These are phyloP conservation scores for Trametes cingulata DNA, from an alignment of 768 basidiomycete genomes.

Conservation along the genomic window DNA sequence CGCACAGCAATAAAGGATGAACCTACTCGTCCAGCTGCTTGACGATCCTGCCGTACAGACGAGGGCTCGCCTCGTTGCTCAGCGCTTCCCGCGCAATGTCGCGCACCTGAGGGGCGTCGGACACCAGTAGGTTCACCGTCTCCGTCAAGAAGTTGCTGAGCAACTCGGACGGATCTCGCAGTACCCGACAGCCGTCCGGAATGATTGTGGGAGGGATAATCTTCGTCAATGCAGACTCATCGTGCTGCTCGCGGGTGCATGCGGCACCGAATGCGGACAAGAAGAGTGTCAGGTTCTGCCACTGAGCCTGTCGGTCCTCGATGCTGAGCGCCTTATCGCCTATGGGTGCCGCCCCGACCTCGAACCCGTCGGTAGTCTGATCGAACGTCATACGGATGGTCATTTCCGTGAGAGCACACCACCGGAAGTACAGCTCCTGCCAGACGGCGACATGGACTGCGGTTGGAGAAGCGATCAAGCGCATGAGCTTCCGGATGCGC, in stretches of 20 bases:
- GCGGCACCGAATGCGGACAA: conserved; percentile 73
- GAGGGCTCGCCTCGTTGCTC: conserved; percentile 74
- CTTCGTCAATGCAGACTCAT: conserved; percentile 49
- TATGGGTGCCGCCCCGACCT: conserved; percentile 30
- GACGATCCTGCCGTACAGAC: conserved; percentile 66
- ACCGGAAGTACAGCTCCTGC: conserved; percentile 81
- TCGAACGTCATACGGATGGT: conserved; percentile 42
- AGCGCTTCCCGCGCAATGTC: conserved; percentile 81
- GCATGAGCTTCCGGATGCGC: conserved; percentile 70
- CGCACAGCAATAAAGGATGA: background rate
- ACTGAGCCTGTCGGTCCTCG: conserved; percentile 74
- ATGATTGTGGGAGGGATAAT: conserved; percentile 58
- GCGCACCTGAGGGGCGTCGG: conserved; percentile 65
- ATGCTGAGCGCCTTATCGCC: conserved; percentile 40
- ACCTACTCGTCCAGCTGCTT: conserved; percentile 75
- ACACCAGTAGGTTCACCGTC: conserved; percentile 67
- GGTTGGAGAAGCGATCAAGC: conserved; percentile 61
- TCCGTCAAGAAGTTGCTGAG: conserved; percentile 67
- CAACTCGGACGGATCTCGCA: conserved; percentile 57
- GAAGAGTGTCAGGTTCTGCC: conserved; percentile 84
- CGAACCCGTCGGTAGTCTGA: conserved; percentile 33
- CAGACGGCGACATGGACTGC: conserved; percentile 77
- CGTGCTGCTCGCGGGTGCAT: conserved; percentile 55
- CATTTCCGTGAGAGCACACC: conserved; percentile 64
- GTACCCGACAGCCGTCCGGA: conserved; percentile 72